These are phyloP conservation scores for Lactarius psammicola DNA, from an alignment of 768 basidiomycete species.

Conservation along the genomic window DNA sequence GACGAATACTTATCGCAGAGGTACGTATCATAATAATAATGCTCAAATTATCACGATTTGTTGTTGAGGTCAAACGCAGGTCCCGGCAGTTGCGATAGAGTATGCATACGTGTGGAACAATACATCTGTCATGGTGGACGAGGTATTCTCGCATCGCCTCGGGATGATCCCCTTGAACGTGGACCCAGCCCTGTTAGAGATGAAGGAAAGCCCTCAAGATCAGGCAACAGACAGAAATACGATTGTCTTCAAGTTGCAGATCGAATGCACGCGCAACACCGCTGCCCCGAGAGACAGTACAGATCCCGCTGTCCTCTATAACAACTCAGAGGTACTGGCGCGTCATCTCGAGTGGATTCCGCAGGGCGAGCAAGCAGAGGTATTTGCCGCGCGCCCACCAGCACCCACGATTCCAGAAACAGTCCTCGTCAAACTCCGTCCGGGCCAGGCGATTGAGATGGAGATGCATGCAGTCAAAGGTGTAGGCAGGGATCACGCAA, in stretches of 20 bases:
- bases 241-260: conserved; percentile 73
- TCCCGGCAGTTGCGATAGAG: conserved; percentile 90
- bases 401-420: conserved; percentile 76
- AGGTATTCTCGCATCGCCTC: conserved; percentile 88
- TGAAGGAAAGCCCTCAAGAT: conserved; percentile 50
- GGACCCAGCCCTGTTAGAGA: conserved; percentile 73
- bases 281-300: conserved; percentile 48
- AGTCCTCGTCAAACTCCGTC: conserved; percentile 86
- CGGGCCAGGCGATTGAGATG: conserved; percentile 83
- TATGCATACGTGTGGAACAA: conserved; percentile 93
- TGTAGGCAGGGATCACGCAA: conserved; percentile 92
- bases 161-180: conserved; percentile 88
- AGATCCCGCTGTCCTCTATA: conserved; percentile 48
- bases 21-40: conserved; percentile 43
- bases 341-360: conserved; percentile 73
- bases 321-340: conserved; percentile 66
- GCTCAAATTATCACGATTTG: not conserved
- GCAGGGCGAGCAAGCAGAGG: conserved; percentile 72
- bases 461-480: conserved; percentile 92
- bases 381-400: conserved; percentile 55
- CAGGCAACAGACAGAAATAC: conserved; percentile 87
- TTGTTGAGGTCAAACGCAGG: conserved; percentile 44
- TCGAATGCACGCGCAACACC: conserved; percentile 64
- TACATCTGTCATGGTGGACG: conserved; percentile 90
- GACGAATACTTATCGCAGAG: conserved; percentile 92